Conservation (phyloP, 768 basidiomycete genomes). For the Lentinula boryana region DNA sequence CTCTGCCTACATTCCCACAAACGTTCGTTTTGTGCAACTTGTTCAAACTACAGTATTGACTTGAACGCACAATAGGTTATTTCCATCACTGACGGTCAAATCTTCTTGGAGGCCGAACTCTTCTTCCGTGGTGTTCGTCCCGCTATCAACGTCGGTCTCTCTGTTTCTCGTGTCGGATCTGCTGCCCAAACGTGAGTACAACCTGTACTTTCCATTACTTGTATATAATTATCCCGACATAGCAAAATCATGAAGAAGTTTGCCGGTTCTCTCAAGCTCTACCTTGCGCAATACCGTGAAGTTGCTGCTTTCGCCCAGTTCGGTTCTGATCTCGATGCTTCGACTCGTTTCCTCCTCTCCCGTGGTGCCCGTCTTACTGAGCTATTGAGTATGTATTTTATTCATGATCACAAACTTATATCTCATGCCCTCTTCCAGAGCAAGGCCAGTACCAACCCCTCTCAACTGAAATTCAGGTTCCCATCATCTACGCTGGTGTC, state of each 20-base stretch:
- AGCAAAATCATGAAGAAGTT: conserved; percentile 99
- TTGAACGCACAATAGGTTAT: conserved; percentile 63
- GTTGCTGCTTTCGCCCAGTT: conserved; percentile 99
- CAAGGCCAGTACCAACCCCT: conserved; percentile 98
- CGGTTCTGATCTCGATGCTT: conserved; percentile 99
- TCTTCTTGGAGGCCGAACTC: conserved; percentile 99
- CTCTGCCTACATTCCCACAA: conserved; percentile 96
- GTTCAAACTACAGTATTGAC: background rate
- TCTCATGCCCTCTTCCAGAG: conserved; percentile 43
- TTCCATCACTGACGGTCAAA: conserved; percentile 99
- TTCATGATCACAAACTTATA: background rate
- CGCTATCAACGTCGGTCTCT: conserved; percentile 99
- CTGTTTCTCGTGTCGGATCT: conserved; percentile 99
- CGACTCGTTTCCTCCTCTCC: conserved; percentile 95
- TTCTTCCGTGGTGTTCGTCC: conserved; percentile 99
- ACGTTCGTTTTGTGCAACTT: conserved; percentile 40
- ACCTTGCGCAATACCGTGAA: conserved; percentile 99
- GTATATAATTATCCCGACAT: conserved; percentile 7
- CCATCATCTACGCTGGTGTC: conserved; percentile 99
- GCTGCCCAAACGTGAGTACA: conserved; percentile 93
- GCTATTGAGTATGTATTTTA: conserved; percentile 64
- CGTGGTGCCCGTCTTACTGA: conserved; percentile 99
- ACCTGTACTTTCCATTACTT: background rate
- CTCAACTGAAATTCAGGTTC: conserved; percentile 94
- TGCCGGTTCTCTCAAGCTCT: conserved; percentile 98